Evolutionary conservation across 208 protist genomes (phyloP), one percentile per base, ranked within the genome.

Genomic region (Angomonas ambiguus): DNA sequence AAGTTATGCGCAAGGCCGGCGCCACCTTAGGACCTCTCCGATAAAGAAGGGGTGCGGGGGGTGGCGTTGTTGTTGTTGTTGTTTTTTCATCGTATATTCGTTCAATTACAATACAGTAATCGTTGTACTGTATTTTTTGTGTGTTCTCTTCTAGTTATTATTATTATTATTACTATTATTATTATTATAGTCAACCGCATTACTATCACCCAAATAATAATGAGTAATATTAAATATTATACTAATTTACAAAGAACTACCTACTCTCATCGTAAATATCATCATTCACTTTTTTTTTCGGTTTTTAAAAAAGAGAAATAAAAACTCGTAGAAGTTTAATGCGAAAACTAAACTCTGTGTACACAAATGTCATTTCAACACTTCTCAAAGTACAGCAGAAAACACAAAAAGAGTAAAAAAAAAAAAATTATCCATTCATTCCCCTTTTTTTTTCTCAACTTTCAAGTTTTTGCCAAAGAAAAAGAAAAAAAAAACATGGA

Each of bases 1-100:
- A 77, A 34, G 72, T 84, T 38, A 79, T 92, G 61, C 83, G 82
- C 59, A 71, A 72, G 58, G 78, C 82, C 51, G 79, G 81, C 24
- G 73, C 75, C 30, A 75, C 69, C 8, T 60, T 88, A 22, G 79
- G 82, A 0, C 76, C 77, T 33, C 60, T 77, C 18, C 71, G 72
- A 33, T 59, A 8, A 34, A 4, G 30, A 32, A 13, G 35, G 4
- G 13, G 18, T 38, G 25, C 6, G 22, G 30, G 4, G 25, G 4
- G 25, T 38, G n/a, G n/a, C n/a, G n/a, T n/a, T n/a, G n/a, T n/a
- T 48, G 32, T 22, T 61, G n/a, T 30, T 33, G 13, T 42, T n/a
- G 55, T 51, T 2, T 49, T 5, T 67, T 18, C 20, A 30, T 18
- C 2, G 6, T 56, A 41, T n/a, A 41, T 34, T n/a, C 48, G 25